phyloP scores from a whole-genome alignment of 306 rosid genomes.

The Cucumis melo region DNA sequence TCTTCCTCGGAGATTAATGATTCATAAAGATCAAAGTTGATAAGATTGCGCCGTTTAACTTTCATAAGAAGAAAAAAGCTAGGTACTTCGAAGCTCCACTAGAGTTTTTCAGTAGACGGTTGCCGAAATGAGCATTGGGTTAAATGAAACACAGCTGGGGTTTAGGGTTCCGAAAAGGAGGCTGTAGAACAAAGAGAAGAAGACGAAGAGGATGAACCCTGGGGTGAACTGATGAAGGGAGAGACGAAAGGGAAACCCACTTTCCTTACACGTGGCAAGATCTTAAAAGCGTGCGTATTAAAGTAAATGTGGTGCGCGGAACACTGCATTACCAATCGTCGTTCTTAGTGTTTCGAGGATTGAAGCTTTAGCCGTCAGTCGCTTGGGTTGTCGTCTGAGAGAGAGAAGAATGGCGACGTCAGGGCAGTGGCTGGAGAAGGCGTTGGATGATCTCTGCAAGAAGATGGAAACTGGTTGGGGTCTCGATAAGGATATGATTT shows the following conservation, averaged over 20 bases:
- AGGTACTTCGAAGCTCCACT: not conserved
- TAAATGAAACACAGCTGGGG: not conserved
- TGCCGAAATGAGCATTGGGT: not conserved
- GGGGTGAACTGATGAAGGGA: too few species aligned
- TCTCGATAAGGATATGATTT: constrained; percentile 63
- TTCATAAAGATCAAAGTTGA: not conserved
- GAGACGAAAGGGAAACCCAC: not conserved
- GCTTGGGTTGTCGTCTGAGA: not conserved
- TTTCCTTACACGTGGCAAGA: not conserved
- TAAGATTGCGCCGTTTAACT: not conserved
- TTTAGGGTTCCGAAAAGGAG: not conserved
- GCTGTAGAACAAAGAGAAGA: not conserved
- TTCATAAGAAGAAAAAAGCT: not conserved
- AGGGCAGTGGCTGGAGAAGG: constrained; percentile 80
- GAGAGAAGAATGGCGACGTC: constrained; percentile 34
- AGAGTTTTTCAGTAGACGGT: not conserved
- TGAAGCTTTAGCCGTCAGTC: not conserved
- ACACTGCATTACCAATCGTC: not conserved
- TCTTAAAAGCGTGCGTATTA: not conserved
- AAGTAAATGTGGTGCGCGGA: not conserved
- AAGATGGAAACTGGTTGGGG: constrained; percentile 66
- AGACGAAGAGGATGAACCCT: not conserved
- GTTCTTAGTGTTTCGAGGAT: not conserved
- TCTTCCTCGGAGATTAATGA: not conserved
- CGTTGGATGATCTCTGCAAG: constrained; percentile 57